phyloP scores from a whole-genome alignment of 2,329 filamentous ascomycete species.

The Teratosphaeria nubilosa region DNA sequence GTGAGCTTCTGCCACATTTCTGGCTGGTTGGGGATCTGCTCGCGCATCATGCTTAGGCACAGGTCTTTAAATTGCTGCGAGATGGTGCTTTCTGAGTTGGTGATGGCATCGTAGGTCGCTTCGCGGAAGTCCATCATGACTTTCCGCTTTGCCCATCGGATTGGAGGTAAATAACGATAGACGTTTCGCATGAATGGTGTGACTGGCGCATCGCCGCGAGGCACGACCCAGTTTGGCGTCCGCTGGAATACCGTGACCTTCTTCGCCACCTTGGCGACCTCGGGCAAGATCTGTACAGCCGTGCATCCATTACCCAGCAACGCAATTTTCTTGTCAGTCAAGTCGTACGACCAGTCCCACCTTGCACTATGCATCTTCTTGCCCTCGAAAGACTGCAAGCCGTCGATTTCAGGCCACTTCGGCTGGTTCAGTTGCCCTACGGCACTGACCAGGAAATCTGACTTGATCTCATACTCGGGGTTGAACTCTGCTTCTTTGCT shows the following conservation, averaged over 20 bases:
- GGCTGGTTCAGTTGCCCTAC: conserved; percentile 51
- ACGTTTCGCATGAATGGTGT: conserved; percentile 32
- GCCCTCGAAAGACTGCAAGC: conserved; percentile 39
- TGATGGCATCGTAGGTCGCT: conserved; percentile 34
- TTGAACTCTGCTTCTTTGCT: conserved; percentile 47
- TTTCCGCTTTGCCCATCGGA: conserved; percentile 42
- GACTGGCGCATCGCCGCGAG: conserved; percentile 41
- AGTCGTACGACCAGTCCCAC: conserved; percentile 51
- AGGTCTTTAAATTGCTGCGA: conserved; percentile 30
- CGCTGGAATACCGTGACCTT: conserved; percentile 47
- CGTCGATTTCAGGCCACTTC: conserved; percentile 39
- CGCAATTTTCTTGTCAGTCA: conserved; percentile 46
- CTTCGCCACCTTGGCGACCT: conserved; percentile 41
- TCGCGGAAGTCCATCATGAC: conserved; percentile 48
- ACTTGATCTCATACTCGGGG: conserved; percentile 42
- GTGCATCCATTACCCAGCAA: conserved; percentile 53
- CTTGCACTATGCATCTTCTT: conserved; percentile 48
- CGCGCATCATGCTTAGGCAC: conserved; percentile 33
- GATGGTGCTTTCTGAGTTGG: conserved; percentile 31
- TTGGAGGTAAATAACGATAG: conserved; percentile 41
- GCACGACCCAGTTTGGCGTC: conserved; percentile 50
- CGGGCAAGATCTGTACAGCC: conserved; percentile 49
- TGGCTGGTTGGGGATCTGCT: conserved; percentile 35
- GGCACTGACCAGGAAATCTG: conserved; percentile 48
- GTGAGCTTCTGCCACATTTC: conserved; percentile 45